Evolutionary conservation across 768 basidiomycete species (phyloP).

Genomic region (Serendipita sp.): DNA sequence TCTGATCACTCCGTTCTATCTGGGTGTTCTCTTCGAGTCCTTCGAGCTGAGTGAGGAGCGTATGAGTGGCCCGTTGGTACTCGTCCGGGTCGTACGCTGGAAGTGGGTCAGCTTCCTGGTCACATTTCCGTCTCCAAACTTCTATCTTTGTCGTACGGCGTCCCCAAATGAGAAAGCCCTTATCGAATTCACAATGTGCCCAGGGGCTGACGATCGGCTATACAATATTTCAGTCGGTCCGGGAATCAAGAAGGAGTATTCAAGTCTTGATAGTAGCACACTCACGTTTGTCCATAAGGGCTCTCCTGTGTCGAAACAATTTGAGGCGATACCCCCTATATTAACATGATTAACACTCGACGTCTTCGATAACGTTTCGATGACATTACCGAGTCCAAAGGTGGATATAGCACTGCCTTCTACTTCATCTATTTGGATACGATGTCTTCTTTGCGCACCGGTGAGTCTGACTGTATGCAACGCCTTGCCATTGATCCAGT

Average conservation of each 20-base stretch:
- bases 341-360: neutral
- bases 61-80: neutral
- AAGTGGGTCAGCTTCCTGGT: neutral
- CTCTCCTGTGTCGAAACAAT: no score
- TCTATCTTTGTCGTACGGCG: neutral
- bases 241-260: neutral
- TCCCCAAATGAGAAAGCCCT: neutral
- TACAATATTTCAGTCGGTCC: neutral
- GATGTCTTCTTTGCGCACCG: neutral
- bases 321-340: neutral
- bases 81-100: neutral
- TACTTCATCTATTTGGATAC: constrained; percentile 1
- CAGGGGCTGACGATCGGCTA: neutral
- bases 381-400: neutral
- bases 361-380: neutral
- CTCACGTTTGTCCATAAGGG: no score
- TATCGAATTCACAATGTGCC: constrained; percentile 5
- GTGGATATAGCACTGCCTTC: neutral
- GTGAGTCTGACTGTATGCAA: neutral
- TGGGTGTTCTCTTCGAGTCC: no score
- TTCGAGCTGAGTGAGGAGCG: no score
- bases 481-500: neutral
- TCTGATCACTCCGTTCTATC: no score
- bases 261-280: neutral
- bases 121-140: neutral